phyloP scores from a whole-genome alignment of 805 yeast species.

The Pichia pseudocactophila region DNA sequence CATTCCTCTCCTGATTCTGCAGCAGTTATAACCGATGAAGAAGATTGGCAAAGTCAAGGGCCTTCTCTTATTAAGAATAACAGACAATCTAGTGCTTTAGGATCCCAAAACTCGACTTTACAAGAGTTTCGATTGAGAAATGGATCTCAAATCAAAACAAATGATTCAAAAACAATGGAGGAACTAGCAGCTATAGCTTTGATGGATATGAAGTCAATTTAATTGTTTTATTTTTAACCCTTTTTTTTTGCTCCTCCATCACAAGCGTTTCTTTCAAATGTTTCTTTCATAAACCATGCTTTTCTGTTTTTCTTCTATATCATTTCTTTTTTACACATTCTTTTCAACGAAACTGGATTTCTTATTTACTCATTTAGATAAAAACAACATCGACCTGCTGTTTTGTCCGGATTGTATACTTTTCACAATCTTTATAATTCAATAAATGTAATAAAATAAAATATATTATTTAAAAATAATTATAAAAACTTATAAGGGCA shows the following conservation, averaged over 20 bases:
- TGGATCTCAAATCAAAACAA: constrained; percentile 5
- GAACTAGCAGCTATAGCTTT: constrained; percentile 29
- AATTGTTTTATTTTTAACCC: not conserved
- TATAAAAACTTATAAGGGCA: not conserved
- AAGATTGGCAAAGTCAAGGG: constrained; percentile 91
- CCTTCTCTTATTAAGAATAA: constrained; percentile 46
- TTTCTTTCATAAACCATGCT: not conserved
- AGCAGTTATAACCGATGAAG: constrained; percentile 81
- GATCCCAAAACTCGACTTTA: constrained; percentile 16
- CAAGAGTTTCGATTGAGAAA: constrained; percentile 3
- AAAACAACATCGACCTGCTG: too few relatives aligned
- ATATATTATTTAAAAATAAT: not conserved
- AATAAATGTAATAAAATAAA: too few relatives aligned
- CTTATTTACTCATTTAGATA: not conserved
- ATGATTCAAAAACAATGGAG: constrained; percentile 19
- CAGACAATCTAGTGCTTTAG: constrained; percentile 16
- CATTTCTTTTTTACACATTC: not conserved
- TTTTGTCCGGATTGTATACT: too few relatives aligned
- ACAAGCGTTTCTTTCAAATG: not conserved
- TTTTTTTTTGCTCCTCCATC: not conserved
- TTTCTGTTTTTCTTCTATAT: not conserved
- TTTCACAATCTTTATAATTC: too few relatives aligned
- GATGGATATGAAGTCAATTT: constrained; percentile 28
- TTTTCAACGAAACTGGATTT: not conserved
- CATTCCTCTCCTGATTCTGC: not conserved